Conservation (phyloP, 495 filamentous ascomycete species). For the Neurospora tetraspora region DNA sequence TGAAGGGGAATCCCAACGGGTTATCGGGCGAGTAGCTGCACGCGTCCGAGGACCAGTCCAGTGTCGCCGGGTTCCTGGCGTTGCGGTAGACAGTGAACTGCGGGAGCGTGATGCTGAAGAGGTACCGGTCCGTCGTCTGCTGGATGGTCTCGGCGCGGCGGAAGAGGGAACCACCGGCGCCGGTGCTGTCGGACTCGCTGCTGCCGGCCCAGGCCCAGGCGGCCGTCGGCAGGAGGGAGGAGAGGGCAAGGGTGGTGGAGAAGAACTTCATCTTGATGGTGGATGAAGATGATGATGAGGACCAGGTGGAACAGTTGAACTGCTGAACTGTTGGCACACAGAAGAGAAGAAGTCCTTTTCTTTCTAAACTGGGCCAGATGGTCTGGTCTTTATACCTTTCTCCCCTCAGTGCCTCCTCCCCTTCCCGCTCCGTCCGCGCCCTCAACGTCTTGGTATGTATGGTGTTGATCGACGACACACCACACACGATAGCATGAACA, state of each 20-base stretch:
- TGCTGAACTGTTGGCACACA: not conserved
- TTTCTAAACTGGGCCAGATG: not conserved
- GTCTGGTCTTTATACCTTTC: not conserved
- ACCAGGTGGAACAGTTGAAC: not conserved
- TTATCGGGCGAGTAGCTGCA: conserved; percentile 35
- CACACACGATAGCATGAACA: not conserved
- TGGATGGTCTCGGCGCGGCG: not conserved
- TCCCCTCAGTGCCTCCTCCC: not conserved
- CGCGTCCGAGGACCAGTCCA: conserved; percentile 34
- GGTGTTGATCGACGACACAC: not conserved
- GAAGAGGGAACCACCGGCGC: conserved; percentile 4
- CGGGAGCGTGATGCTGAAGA: conserved; percentile 24
- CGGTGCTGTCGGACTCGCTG: not conserved
- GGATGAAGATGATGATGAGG: not conserved
- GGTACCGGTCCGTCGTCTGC: conserved; percentile 23
- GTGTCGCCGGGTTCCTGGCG: conserved; percentile 17
- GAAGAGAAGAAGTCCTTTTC: not conserved
- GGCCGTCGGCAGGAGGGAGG: not conserved
- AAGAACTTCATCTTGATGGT: not conserved
- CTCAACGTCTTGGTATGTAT: not conserved
- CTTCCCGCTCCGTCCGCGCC: not conserved
- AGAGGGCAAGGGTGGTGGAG: not conserved
- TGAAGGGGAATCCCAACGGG: conserved; percentile 36
- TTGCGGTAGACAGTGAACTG: conserved; percentile 22
- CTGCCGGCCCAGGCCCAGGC: not conserved